phyloP scores from a whole-genome alignment of 345 rosid species.

The Brassica cretica region DNA sequence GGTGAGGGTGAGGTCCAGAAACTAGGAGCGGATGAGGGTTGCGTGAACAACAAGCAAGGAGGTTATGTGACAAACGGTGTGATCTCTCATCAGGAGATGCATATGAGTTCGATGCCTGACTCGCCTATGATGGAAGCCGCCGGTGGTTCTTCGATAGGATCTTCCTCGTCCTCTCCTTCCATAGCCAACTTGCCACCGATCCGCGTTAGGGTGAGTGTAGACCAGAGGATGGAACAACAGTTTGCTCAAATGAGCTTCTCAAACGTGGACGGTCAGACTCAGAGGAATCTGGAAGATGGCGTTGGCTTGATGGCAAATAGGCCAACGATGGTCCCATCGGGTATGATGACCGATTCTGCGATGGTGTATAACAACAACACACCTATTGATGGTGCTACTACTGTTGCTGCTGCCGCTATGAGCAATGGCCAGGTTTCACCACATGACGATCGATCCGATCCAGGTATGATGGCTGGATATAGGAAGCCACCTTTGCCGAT shows the following conservation, averaged over 20 bases:
- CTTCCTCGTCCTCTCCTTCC: background rate
- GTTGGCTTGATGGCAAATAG: background rate
- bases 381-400: background rate
- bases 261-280: background rate
- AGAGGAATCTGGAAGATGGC: background rate
- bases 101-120: constrained; percentile 52
- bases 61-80: constrained; percentile 15
- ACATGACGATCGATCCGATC: background rate
- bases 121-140: constrained; percentile 58
- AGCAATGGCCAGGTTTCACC: background rate
- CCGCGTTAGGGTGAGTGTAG: background rate
- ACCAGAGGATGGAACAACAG: background rate
- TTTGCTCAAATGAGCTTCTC: background rate
- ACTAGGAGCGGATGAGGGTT: constrained; percentile 20
- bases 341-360: background rate
- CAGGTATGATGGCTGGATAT: background rate
- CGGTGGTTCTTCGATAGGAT: constrained; percentile 9
- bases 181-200: background rate
- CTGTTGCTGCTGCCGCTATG: background rate
- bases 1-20: constrained; percentile 32
- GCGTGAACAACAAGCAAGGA: constrained; percentile 38
- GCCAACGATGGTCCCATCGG: background rate
- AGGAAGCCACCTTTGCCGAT: constrained; percentile 2
- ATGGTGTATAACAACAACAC: background rate
- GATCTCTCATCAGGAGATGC: constrained; percentile 47